Evolutionary conservation across 768 basidiomycete genomes (phyloP), one percentile per base, ranked within the genome.

Genomic region (Boletus tomentosulus): DNA sequence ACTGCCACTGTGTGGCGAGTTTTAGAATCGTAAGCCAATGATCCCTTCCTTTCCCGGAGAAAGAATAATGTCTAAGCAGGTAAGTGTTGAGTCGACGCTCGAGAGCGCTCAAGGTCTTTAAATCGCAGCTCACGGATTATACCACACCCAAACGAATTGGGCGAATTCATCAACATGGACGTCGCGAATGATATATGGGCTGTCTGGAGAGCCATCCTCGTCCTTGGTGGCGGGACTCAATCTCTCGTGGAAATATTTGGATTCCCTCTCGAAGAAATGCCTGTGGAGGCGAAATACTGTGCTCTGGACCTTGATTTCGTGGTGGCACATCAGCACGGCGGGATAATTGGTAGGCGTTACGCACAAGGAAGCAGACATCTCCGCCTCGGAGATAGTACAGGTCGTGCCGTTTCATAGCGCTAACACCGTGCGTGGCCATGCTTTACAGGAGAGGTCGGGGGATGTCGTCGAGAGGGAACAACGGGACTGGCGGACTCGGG

Each of bases 21-120:
- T 61, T 65, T 0, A 89, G 66, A 42, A 89, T 80, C 0, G 67
- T 69, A 0, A 69, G 65, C 87, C 87, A 89, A 9, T 78, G 77
- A 0, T 74, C 70, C 0, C 78, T 67, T 0, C 66, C 60, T 1
- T 81, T 79, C 8, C 77, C 72, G 47, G 85, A 85, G 1, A 81
- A 66, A 0, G 82, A 80, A 59, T 84, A 85, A 43, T 67, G 72
- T 0, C 85, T 88, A 1, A 22, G 30, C 30, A 25, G 11, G 19
- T 24, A 6, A 34, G 50, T 57, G 41, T 11, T 39, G 22, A 25
- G 46, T 41, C 37, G 25, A 38, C 7, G 15, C 35, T 10, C 24
- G 27, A 19, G 31, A 39, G 13, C 19, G 47, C 54, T 57, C 37
- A 53, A 56, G 56, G 27, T 43, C 24, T 81, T n/a, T 78, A 48